phyloP scores from a whole-genome alignment of 495 filamentous ascomycete genomes.

The Podospora anserina region DNA sequence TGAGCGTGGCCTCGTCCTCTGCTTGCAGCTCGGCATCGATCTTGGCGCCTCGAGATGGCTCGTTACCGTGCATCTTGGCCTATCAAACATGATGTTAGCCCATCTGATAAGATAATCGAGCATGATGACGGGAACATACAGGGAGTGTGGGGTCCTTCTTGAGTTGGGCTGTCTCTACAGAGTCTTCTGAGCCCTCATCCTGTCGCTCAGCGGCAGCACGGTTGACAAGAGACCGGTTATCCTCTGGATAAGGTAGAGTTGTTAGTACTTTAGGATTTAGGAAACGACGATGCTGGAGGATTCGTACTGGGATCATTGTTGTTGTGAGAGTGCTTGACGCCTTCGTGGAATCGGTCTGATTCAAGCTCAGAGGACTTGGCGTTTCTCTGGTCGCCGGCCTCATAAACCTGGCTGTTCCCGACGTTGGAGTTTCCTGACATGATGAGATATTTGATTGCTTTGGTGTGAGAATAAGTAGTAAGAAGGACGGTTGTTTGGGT shows the following conservation, averaged over 20 bases:
- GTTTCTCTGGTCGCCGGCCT: conserved; percentile 67
- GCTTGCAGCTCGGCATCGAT: conserved; percentile 66
- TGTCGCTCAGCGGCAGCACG: conserved; percentile 55
- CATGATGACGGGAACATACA: conserved; percentile 42
- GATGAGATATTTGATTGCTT: conserved; percentile 8
- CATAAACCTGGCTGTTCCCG: conserved; percentile 42
- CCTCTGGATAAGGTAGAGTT: conserved; percentile 51
- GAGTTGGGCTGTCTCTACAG: conserved; percentile 53
- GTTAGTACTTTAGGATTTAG: background rate
- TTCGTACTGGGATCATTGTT: conserved; percentile 66
- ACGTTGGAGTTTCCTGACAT: conserved; percentile 45
- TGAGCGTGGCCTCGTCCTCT: conserved; percentile 65
- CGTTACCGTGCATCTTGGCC: conserved; percentile 68
- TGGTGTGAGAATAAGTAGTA: background rate
- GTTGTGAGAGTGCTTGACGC: conserved; percentile 60
- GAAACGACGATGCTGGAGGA: background rate
- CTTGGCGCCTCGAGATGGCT: conserved; percentile 67
- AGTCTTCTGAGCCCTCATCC: conserved; percentile 28
- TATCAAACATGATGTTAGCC: conserved; percentile 30
- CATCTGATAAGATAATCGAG: background rate
- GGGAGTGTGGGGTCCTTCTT: conserved; percentile 67
- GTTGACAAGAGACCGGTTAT: conserved; percentile 76
- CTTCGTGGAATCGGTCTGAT: conserved; percentile 61
- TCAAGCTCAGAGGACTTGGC: conserved; percentile 54
- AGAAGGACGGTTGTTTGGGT: background rate